Percentiles rank a stretch among this genome's conserved stretches.
These are phyloP conservation scores for Dictyostelium citrinum DNA, from an alignment of 78 protist species.

Conservation along the genomic window DNA sequence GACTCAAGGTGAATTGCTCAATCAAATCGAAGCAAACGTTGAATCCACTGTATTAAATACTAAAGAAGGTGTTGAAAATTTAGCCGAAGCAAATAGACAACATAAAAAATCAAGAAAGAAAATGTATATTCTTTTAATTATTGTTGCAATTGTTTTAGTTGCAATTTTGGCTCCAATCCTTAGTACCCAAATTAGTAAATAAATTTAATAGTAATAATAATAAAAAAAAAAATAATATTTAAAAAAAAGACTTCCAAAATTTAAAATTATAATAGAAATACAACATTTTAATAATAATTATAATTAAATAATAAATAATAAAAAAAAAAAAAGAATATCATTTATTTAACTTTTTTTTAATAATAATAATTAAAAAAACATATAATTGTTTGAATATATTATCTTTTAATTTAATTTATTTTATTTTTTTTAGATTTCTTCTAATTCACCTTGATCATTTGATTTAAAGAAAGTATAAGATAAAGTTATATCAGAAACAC, in stretches of 20 bases:
- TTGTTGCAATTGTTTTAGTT: constrained; percentile 49
- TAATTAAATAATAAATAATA: neutral
- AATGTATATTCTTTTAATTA: constrained; percentile 35
- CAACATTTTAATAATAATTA: neutral
- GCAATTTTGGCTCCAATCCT: constrained; percentile 61
- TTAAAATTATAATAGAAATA: neutral
- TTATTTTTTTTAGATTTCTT: constrained; percentile 58
- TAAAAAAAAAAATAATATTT: neutral
- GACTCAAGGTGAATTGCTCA: constrained; percentile 87
- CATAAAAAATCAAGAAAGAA: constrained; percentile 77
- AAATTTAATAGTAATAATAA: neutral
- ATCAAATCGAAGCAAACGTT: constrained; percentile 86
- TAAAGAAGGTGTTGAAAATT: constrained; percentile 83
- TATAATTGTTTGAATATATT: too few relatives aligned
- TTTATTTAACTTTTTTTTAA: neutral
- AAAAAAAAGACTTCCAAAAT: neutral
- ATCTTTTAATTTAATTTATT: neutral
- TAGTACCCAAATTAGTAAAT: neutral
- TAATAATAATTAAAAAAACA: too few relatives aligned
- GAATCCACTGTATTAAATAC: constrained; percentile 75
- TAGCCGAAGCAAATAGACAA: constrained; percentile 77
- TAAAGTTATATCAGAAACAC: constrained; percentile 73
- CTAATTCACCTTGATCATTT: constrained; percentile 74
- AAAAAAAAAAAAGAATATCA: neutral
- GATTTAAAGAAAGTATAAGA: constrained; percentile 89